phyloP scores from a whole-genome alignment of 192 early-diverging fungal species.

The Backusella parvicylindrica region DNA sequence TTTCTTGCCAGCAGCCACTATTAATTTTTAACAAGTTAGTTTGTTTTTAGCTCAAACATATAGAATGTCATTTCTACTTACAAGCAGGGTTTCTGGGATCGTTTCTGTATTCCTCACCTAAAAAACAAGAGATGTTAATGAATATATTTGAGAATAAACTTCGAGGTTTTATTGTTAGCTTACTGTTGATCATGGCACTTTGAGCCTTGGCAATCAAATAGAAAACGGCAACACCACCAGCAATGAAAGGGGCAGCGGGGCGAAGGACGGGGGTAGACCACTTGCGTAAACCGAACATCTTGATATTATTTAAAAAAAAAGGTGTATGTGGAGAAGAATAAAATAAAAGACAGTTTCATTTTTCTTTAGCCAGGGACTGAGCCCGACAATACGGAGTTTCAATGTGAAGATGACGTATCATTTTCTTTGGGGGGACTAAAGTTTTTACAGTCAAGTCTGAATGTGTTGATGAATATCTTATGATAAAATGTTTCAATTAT shows the following conservation, averaged over 20 bases:
- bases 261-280: conserved; percentile 53
- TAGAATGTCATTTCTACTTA: conserved; percentile 23
- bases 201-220: conserved; percentile 49
- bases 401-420: neutral
- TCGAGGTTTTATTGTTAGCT: neutral
- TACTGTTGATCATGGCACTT: conserved; percentile 47
- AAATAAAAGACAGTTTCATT: neutral
- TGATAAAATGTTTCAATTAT: too few relatives aligned
- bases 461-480: too few relatives aligned
- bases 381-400: neutral
- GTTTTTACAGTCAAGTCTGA: too few relatives aligned
- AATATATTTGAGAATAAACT: neutral
- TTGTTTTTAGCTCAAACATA: neutral
- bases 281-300: conserved; percentile 52
- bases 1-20: conserved; percentile 36
- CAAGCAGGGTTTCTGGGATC: conserved; percentile 55
- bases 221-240: conserved; percentile 45
- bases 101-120: conserved; percentile 51
- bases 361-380: neutral
- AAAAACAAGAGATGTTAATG: neutral
- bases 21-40: neutral
- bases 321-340: neutral
- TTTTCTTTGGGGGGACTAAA: neutral
- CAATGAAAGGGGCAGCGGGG: conserved; percentile 51
- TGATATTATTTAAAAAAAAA: conserved; percentile 21